These are phyloP conservation scores for Jackrogersella minutella DNA, from an alignment of 495 filamentous ascomycete species.

Conservation along the genomic window DNA sequence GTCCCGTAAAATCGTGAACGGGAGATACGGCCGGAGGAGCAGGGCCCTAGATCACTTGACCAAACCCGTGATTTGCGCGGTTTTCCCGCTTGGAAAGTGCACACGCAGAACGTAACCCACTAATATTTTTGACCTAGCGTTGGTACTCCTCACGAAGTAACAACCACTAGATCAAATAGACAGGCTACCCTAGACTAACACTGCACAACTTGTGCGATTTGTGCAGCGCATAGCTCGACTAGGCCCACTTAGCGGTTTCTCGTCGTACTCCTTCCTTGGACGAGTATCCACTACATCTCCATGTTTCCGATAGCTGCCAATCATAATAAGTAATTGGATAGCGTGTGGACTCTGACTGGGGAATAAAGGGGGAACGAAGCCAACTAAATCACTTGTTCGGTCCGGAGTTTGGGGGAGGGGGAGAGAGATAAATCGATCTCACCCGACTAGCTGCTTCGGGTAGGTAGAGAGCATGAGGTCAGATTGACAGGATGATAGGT, in stretches of 20 bases:
- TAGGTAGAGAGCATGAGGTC: slow-evolving; percentile 29
- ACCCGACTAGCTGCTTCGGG: slow-evolving; percentile 32
- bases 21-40: neutral
- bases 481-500: slow-evolving; percentile 29
- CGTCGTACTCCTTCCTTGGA: slow-evolving; percentile 10
- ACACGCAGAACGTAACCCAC: neutral
- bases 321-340: slow-evolving; percentile 11
- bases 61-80: slow-evolving; percentile 32
- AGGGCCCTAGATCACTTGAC: slow-evolving; percentile 13
- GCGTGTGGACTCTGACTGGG: slow-evolving; percentile 25
- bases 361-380: neutral
- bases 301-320: slow-evolving; percentile 14
- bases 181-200: neutral
- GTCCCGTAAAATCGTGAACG: slow-evolving; percentile 4
- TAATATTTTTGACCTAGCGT: neutral
- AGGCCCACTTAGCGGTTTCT: slow-evolving; percentile 28
- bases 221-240: slow-evolving; percentile 6
- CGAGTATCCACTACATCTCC: slow-evolving; percentile 20
- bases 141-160: neutral
- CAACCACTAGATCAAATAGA: neutral
- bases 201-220: slow-evolving; percentile 26
- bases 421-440: slow-evolving; percentile 23
- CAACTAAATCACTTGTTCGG: slow-evolving; percentile 20
- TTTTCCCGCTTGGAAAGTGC: slow-evolving; percentile 30
- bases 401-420: slow-evolving; percentile 19